These are phyloP conservation scores for Protostelium mycophagum DNA, from an alignment of 78 protist species.

Conservation along the genomic window DNA sequence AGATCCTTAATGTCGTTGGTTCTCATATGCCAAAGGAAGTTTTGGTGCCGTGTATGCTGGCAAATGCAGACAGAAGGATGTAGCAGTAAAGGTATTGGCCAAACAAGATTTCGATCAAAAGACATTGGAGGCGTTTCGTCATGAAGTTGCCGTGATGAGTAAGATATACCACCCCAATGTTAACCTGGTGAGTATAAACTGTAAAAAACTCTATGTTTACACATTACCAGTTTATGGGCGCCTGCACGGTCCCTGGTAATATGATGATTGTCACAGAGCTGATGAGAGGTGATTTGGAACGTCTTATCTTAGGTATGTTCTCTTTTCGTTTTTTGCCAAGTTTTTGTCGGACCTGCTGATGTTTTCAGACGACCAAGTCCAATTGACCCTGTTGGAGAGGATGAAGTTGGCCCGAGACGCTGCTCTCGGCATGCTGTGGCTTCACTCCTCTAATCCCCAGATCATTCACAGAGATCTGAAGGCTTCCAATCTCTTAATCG, in stretches of 20 bases:
- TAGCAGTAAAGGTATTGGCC: conserved; percentile 56
- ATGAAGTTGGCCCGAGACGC: conserved; percentile 62
- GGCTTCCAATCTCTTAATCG: conserved; percentile 56
- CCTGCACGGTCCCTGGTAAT: conserved; percentile 67
- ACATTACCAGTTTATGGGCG: conserved; percentile 57
- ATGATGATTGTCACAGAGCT: conserved; percentile 61
- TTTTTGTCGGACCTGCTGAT: not conserved
- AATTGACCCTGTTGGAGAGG: not conserved
- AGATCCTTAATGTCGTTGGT: not conserved
- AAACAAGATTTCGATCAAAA: conserved; percentile 63
- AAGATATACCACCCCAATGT: conserved; percentile 66
- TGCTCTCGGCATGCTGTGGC: conserved; percentile 66
- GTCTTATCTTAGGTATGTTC: not conserved
- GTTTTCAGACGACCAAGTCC: not conserved
- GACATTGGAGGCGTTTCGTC: conserved; percentile 50
- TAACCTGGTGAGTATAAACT: not conserved
- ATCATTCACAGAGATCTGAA: conserved; percentile 72
- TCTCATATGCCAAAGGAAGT: conserved; percentile 15
- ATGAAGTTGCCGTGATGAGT: conserved; percentile 60
- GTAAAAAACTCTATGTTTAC: not conserved
- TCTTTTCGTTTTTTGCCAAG: not conserved
- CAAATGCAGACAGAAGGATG: conserved; percentile 62
- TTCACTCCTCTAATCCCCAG: conserved; percentile 66
- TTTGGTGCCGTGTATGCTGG: conserved; percentile 67
- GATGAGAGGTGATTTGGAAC: conserved; percentile 6